Evolutionary conservation across 768 basidiomycete genomes (phyloP).

Genomic region (Suillus sp.): DNA sequence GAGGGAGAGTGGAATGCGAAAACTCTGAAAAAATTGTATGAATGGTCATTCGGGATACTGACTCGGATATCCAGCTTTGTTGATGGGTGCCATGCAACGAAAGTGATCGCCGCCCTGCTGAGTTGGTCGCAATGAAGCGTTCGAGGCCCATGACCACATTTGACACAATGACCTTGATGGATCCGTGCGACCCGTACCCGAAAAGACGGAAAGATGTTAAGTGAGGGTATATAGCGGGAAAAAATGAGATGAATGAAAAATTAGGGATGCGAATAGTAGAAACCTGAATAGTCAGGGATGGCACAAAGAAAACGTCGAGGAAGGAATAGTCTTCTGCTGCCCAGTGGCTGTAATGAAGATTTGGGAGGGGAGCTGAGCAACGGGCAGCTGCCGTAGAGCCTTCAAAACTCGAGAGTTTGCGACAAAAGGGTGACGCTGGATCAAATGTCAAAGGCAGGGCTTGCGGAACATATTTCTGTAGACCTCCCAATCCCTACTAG

Average conservation of each 20-base stretch:
- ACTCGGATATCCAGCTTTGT: not conserved
- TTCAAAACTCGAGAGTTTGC: too few species aligned
- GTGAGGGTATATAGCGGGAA: not conserved
- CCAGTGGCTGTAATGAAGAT: not conserved
- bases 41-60: not conserved
- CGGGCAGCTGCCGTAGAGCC: too few species aligned
- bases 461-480: too few species aligned
- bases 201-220: not conserved
- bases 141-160: not conserved
- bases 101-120: not conserved
- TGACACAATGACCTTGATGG: not conserved
- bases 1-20: not conserved
- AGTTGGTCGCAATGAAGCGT: not conserved
- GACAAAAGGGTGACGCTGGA: too few species aligned
- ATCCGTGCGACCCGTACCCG: not conserved
- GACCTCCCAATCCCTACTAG: too few species aligned
- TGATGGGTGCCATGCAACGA: constrained; percentile 3
- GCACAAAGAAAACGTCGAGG: not conserved
- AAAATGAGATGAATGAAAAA: not conserved
- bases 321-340: not conserved
- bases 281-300: constrained; percentile 1
- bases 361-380: too few species aligned
- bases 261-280: not conserved
- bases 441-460: too few species aligned
- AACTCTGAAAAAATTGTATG: not conserved